Percentiles rank a stretch among this genome's conserved stretches.
phyloP scores from a whole-genome alignment of 495 filamentous ascomycete genomes.

The Penicillium mononematosum region DNA sequence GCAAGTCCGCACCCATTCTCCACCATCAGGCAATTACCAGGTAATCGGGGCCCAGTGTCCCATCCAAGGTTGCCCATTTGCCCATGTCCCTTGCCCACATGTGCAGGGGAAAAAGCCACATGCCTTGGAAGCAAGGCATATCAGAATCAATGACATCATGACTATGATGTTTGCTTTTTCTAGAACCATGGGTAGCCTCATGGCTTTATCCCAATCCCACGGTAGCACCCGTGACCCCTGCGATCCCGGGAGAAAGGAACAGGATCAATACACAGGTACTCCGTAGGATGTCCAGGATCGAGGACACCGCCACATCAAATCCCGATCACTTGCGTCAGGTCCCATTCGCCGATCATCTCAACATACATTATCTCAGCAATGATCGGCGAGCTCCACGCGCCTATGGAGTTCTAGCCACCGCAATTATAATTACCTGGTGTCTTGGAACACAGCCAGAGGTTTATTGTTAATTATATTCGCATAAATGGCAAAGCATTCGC shows the following conservation, averaged over 20 bases:
- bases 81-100: no score
- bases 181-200: neutral
- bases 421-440: neutral
- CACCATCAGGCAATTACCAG: neutral
- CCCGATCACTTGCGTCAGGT: neutral
- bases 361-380: neutral
- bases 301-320: neutral
- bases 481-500: neutral
- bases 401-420: neutral
- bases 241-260: neutral
- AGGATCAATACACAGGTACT: neutral
- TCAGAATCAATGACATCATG: neutral
- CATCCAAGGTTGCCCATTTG: neutral
- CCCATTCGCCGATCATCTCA: neutral
- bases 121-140: neutral
- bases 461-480: neutral
- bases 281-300: neutral
- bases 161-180: slow-evolving; percentile 4
- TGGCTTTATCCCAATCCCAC: slow-evolving; percentile 7
- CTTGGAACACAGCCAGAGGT: neutral
- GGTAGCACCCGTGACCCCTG: neutral
- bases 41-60: neutral
- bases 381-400: neutral
- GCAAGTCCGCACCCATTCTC: neutral
- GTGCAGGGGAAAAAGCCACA: neutral